Evolutionary conservation across 1,284 basidiomycete species (phyloP).

Genomic region (Pseudozyma pruni): DNA sequence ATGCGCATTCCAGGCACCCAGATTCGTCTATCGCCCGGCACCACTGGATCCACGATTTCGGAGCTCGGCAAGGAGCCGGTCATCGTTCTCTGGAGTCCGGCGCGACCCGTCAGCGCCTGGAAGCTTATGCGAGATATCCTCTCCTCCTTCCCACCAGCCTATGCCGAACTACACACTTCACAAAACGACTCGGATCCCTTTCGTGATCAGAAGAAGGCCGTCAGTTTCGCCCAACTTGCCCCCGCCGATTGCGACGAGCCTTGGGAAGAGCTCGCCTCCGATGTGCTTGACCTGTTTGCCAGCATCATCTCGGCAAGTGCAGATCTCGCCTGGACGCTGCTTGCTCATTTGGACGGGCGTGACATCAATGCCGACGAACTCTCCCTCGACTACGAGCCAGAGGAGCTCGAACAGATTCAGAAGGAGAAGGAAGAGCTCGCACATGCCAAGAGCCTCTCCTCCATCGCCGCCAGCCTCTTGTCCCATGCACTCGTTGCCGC

Average conservation of each 20-base stretch:
- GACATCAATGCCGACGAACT: constrained; percentile 42
- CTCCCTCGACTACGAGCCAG: constrained; percentile 44
- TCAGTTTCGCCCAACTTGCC: constrained; percentile 43
- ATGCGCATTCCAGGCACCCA: constrained; percentile 79
- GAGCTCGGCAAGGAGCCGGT: constrained; percentile 75
- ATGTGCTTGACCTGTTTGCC: constrained; percentile 81
- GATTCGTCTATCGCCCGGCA: constrained; percentile 75
- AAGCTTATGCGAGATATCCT: constrained; percentile 80
- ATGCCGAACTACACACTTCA: constrained; percentile 1
- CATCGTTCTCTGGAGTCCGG: constrained; percentile 82
- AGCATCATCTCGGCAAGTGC: constrained; percentile 79
- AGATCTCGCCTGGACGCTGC: constrained; percentile 74
- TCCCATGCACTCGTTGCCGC: constrained; percentile 78
- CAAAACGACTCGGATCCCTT: constrained; percentile 29
- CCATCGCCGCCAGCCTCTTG: constrained; percentile 83
- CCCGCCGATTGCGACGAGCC: constrained; percentile 33
- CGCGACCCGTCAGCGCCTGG: constrained; percentile 79
- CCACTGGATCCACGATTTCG: constrained; percentile 76
- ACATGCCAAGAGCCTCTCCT: constrained; percentile 72
- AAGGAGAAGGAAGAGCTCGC: constrained; percentile 49
- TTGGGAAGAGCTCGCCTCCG: constrained; percentile 74
- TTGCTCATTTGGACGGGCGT: constrained; percentile 74
- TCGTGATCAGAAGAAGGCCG: constrained; percentile 37
- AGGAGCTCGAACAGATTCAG: constrained; percentile 46
- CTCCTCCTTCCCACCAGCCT: constrained; percentile 71